Conservation (phyloP, 73 alveolate genomes). For the Tetrahymena thermophila region DNA sequence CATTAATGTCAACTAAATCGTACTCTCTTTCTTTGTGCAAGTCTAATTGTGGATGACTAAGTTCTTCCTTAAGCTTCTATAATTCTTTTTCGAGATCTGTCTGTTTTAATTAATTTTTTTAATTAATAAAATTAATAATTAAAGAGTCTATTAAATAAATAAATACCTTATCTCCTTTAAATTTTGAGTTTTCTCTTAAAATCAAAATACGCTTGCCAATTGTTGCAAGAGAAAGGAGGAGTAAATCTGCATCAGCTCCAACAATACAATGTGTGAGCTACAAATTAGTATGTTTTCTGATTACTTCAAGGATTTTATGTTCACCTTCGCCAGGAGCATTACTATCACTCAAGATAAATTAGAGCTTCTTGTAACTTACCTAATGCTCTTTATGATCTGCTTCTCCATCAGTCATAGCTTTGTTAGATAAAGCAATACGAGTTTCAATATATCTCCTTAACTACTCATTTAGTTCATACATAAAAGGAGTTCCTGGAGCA, state of each 20-base stretch:
- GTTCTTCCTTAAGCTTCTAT: not conserved
- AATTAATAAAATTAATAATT: not conserved
- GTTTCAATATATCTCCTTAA: not conserved
- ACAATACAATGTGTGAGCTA: not conserved
- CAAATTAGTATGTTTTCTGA: not conserved
- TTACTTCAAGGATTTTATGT: not conserved
- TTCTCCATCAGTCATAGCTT: not conserved
- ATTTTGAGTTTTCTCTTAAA: not conserved
- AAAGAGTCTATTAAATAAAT: too few species aligned
- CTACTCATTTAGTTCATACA: not conserved
- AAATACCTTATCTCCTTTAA: not conserved
- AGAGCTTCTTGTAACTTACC: not conserved
- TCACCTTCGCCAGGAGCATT: conserved; percentile 2
- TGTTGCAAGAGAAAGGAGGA: not conserved
- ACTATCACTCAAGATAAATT: not conserved
- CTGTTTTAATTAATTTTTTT: not conserved
- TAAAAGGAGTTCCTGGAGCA: not conserved
- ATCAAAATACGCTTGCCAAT: not conserved
- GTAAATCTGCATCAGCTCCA: not conserved
- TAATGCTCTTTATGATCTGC: not conserved
- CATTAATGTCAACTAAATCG: not conserved
- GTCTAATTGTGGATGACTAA: not conserved
- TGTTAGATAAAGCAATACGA: not conserved
- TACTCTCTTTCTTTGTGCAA: not conserved
- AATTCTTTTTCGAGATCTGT: not conserved